phyloP scores from a whole-genome alignment of 106 monocot species.

The Allium sativum region DNA sequence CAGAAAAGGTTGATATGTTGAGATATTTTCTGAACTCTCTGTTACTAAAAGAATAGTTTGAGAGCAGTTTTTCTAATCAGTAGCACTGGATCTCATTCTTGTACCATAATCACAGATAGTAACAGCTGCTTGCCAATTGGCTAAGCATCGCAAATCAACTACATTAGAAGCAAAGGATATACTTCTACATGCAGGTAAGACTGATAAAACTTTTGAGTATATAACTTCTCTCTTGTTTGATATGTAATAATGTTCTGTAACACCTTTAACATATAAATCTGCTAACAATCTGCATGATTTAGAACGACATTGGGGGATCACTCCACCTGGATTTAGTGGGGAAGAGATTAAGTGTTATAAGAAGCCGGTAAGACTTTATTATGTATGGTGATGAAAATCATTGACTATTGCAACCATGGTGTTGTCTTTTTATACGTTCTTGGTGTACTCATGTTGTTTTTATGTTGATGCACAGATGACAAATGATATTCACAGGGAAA shows the following conservation, averaged over 20 bases:
- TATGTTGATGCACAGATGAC: slow-evolving; percentile 27
- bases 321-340: slow-evolving; percentile 81
- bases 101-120: slow-evolving; percentile 36
- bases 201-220: neutral
- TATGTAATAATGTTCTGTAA: neutral
- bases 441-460: neutral
- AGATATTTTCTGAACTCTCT: too few relatives aligned
- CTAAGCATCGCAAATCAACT: slow-evolving; percentile 88
- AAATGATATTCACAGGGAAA: slow-evolving; percentile 93
- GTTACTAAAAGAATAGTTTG: too few relatives aligned
- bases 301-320: slow-evolving; percentile 97
- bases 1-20: too few relatives aligned
- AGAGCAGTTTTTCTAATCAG: neutral
- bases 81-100: neutral
- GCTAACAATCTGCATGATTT: slow-evolving; percentile 5
- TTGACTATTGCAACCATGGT: neutral
- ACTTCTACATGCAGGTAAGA: slow-evolving; percentile 82
- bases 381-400: neutral
- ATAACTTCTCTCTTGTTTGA: neutral
- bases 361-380: slow-evolving; percentile 51
- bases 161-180: slow-evolving; percentile 89
- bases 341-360: slow-evolving; percentile 91
- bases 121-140: slow-evolving; percentile 76
- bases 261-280: neutral
- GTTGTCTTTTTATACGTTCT: slow-evolving; percentile 4